Evolutionary conservation across 2,329 filamentous ascomycete genomes (phyloP).

Genomic region (Pochonia chlamydosporia): DNA sequence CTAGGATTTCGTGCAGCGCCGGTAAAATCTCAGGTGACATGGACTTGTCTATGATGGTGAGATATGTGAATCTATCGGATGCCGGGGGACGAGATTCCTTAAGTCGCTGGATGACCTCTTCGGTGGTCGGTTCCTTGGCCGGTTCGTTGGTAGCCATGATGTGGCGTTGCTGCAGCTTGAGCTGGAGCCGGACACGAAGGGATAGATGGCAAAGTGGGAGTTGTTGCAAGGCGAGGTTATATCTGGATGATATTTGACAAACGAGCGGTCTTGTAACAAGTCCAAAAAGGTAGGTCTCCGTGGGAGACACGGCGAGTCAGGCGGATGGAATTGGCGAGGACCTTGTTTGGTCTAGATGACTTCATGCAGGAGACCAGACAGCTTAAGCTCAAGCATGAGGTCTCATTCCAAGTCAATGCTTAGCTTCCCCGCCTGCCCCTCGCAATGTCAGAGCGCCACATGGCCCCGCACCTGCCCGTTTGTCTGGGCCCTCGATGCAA

Average conservation of each 20-base stretch:
- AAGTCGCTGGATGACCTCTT: constrained; percentile 39
- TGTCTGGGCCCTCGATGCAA: no score
- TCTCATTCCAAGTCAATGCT: no score
- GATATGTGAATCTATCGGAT: constrained; percentile 67
- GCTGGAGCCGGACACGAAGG: neutral
- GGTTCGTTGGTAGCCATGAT: constrained; percentile 4
- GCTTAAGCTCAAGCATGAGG: neutral
- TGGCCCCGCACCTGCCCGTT: neutral
- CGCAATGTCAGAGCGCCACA: neutral
- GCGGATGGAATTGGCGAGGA: neutral
- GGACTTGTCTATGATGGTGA: constrained; percentile 72
- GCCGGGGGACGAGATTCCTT: constrained; percentile 44
- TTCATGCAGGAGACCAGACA: neutral
- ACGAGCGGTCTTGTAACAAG: no score
- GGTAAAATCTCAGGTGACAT: constrained; percentile 62
- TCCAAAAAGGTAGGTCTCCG: no score
- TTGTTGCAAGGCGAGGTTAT: no score
- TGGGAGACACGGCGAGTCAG: no score
- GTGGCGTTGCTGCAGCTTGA: neutral
- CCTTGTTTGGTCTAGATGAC: neutral
- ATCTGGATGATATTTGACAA: no score
- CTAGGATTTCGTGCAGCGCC: constrained; percentile 60
- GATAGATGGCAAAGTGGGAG: no score
- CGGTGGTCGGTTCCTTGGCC: constrained; percentile 25
- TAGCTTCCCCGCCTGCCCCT: neutral